These are phyloP conservation scores for Russula sp. DNA, from an alignment of 768 basidiomycete species.

Conservation along the genomic window DNA sequence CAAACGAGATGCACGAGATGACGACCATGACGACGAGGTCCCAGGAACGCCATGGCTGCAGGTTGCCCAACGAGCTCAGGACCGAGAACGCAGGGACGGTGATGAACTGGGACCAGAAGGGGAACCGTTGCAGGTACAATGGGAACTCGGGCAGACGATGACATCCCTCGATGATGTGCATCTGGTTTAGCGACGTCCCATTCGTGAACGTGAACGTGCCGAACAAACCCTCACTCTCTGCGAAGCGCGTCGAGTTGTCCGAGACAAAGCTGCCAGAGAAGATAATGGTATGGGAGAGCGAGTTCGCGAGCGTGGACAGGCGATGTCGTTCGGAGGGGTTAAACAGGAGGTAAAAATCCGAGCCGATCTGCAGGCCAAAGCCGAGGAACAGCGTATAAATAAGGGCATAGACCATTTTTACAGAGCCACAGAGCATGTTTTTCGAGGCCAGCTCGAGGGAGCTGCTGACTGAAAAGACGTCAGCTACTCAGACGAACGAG, in stretches of 20 bases:
- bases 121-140: constrained; percentile 77
- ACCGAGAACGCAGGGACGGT: constrained; percentile 69
- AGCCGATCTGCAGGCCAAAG: constrained; percentile 76
- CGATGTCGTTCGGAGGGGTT: constrained; percentile 49
- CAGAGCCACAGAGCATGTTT: constrained; percentile 62
- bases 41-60: constrained; percentile 62
- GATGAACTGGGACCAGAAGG: constrained; percentile 61
- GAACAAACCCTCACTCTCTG: constrained; percentile 35
- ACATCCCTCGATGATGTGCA: constrained; percentile 52
- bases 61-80: constrained; percentile 61
- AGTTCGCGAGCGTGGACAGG: constrained; percentile 44
- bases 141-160: constrained; percentile 55
- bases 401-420: constrained; percentile 79
- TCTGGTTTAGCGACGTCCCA: constrained; percentile 36
- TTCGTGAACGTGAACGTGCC: constrained; percentile 65
- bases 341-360: constrained; percentile 66
- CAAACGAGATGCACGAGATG: constrained; percentile 72
- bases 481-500: background rate
- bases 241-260: constrained; percentile 41
- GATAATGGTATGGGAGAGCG: constrained; percentile 39
- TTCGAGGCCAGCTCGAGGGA: constrained; percentile 73
- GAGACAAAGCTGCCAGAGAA: constrained; percentile 60
- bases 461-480: constrained; percentile 50
- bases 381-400: constrained; percentile 69
- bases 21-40: constrained; percentile 76